Base-by-base conservation (phyloP, 192 early-diverging fungal species). In the Coemansia sp. region DNA sequence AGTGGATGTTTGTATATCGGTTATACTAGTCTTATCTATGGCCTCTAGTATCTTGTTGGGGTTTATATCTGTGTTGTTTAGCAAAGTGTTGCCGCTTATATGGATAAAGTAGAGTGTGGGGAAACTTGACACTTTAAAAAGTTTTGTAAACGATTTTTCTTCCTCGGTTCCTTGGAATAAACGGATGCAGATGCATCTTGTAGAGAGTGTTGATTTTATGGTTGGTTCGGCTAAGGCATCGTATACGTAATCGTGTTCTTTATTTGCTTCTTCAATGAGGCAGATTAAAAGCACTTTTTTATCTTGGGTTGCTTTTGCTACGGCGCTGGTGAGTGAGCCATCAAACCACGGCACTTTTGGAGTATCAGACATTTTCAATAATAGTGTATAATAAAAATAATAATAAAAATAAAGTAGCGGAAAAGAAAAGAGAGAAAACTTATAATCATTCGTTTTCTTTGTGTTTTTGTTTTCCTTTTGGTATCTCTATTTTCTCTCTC, bases 61-160 rank as follows among this genome's bases (percentile, higher is more conserved):
- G 35, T 36, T 36, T 13, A 50, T n/a, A 5, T 34, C 35, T 9
- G 22, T 23, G 4, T 34, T 34, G 6, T 22, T 23, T 2, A 50
- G 48, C 5, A 50, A 9, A 2, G 37, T 34, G 20, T 50, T 50
- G 15, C 48, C 48, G 22, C 35, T 50, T 1, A 34, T 36, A n/a
- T 50, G 48, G 24, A 50, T 35, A 23, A 50, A 35, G 19, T 17
- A 50, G 9, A 50, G 22, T n/a, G 33, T 30, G 5, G 48, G 48
- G 19, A 34, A 35, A 24, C 15, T 23, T 11, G 48, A 19, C n/a
- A 38, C 35, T 6, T 33, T 33, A 11, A 50, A 38, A 18, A 30
- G 26, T 23, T 50, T 50, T 25, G 19, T 34, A 22, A 50, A 35
- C 48, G 10, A 15, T 9, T 13, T 29, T 24, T 50, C 48, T 2